These are phyloP conservation scores for Paecilomyces variotii DNA, from an alignment of 2,329 filamentous ascomycete species.

Conservation along the genomic window DNA sequence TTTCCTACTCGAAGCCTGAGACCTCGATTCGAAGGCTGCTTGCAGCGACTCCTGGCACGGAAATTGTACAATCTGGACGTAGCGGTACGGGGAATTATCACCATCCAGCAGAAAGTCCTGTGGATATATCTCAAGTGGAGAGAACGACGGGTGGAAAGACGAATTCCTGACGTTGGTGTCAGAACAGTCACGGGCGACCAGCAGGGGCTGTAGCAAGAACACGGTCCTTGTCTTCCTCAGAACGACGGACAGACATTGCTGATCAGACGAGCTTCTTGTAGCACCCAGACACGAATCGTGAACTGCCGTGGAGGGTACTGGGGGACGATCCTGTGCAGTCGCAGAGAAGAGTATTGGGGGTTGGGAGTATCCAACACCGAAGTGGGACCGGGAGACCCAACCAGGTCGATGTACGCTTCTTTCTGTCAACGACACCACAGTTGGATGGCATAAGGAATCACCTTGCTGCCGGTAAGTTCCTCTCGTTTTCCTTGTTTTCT, in stretches of 20 bases:
- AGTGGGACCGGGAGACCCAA: neutral
- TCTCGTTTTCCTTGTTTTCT: neutral
- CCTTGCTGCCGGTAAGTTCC: neutral
- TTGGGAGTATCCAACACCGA: neutral
- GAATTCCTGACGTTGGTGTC: neutral
- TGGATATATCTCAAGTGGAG: neutral
- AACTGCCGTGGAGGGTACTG: neutral
- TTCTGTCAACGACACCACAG: neutral
- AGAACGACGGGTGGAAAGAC: neutral
- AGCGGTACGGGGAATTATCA: neutral
- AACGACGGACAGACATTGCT: neutral
- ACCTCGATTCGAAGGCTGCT: neutral
- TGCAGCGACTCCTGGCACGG: neutral
- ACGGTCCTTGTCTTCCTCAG: neutral
- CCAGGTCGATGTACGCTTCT: neutral
- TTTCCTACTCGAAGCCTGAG: neutral
- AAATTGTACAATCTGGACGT: neutral
- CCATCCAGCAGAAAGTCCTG: neutral
- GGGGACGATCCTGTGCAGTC: neutral
- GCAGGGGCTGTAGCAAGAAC: neutral
- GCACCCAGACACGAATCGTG: neutral
- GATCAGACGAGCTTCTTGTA: neutral
- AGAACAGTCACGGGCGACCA: neutral
- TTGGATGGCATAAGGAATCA: neutral
- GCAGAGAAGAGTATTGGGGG: neutral